phyloP scores from a whole-genome alignment of 345 rosid species.

The Adansonia digitata region DNA sequence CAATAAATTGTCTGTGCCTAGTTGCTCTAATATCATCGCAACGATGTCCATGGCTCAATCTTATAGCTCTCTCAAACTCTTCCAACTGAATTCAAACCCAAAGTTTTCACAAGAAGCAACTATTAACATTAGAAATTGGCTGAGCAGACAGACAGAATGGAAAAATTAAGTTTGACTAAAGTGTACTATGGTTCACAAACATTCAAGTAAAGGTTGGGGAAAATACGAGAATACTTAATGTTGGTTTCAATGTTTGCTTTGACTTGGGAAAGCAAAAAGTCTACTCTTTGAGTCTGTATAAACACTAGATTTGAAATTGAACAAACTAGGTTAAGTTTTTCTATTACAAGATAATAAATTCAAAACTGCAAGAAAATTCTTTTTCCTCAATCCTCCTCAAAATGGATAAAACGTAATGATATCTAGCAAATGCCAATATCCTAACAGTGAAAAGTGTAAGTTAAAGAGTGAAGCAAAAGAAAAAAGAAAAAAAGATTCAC shows the following conservation, averaged over 20 bases:
- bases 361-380: neutral
- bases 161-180: neutral
- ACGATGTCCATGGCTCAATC: slow-evolving; percentile 50
- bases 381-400: neutral
- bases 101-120: slow-evolving; percentile 6
- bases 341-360: neutral
- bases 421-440: neutral
- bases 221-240: neutral
- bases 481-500: neutral
- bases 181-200: neutral
- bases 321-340: neutral
- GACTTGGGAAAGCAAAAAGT: neutral
- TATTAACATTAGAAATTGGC: neutral
- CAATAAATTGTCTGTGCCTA: slow-evolving; percentile 66
- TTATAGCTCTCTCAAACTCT: slow-evolving; percentile 75
- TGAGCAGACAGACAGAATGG: neutral
- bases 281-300: neutral
- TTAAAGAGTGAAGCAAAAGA: neutral
- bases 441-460: neutral
- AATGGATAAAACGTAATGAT: neutral
- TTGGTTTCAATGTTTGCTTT: neutral
- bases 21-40: slow-evolving; percentile 45
- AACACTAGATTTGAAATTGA: neutral
- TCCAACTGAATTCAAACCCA: slow-evolving; percentile 54
- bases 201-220: neutral